A percentile compares a stretch with the other conserved stretches of the same genome.
Evolutionary conservation across 2,329 filamentous ascomycete genomes (phyloP).

Genomic region (Cordyceps cateniannulata): DNA sequence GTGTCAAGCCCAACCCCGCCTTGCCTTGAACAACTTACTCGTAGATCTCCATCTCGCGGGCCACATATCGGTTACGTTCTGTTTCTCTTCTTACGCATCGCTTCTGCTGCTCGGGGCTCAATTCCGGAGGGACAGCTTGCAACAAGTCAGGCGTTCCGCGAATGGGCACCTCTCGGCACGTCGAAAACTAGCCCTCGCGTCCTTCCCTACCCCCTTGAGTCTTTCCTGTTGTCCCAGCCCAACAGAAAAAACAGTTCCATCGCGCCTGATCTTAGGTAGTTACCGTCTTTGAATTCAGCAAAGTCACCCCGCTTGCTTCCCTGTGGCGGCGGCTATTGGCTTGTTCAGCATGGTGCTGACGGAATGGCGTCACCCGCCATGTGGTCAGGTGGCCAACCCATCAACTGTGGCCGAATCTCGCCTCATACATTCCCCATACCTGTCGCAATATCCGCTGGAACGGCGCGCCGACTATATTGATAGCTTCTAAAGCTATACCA

Average conservation of each 20-base stretch:
- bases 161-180: too few species aligned
- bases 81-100: background rate
- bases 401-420: background rate
- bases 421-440: background rate
- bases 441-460: too few species aligned
- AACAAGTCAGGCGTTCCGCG: background rate
- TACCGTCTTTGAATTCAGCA: background rate
- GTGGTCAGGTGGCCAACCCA: slow-evolving; percentile 1
- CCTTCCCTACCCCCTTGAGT: too few species aligned
- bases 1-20: background rate
- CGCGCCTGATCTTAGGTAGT: background rate
- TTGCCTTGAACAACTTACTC: background rate
- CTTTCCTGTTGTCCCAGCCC: background rate
- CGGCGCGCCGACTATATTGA: too few species aligned
- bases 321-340: background rate
- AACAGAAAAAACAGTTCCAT: background rate
- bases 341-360: background rate
- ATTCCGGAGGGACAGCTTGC: background rate
- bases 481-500: too few species aligned
- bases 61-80: background rate
- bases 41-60: background rate
- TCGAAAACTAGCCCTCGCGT: too few species aligned
- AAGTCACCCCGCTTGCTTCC: background rate
- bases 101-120: background rate
- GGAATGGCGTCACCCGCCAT: slow-evolving; percentile 7